Evolutionary conservation across 306 rosid genomes (phyloP), one percentile per base, ranked within the genome.

Genomic region (Vigna trinervia): DNA sequence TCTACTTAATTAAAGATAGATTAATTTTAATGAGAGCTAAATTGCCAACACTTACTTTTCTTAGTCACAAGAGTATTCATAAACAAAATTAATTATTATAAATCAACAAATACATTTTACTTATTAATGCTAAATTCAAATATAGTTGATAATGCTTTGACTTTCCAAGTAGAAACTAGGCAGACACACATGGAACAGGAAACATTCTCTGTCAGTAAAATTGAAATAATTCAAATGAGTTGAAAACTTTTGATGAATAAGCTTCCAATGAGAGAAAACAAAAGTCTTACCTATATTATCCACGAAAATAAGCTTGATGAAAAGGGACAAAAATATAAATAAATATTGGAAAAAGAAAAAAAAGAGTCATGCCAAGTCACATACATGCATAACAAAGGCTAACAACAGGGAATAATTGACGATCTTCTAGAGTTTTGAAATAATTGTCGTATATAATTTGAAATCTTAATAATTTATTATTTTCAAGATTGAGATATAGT

Each of bases 91-190:
- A 73, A 39, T 20, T 26, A 73, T 30, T 28, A 58, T 45, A 45
- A 45, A 59, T 17, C 8, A 47, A 30, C 39, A 45, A 43, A 10
- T 32, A 32, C 20, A n/a, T 3, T 46, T 5, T 47, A 75, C 50
- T 62, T 48, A 62, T 75, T 63, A 17, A 50, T 20, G 36, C 26
- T 53, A 22, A 63, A 75, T 75, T 75, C 80, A 75, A 75, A 62
- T 34, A 10, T n/a, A 74, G 47, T 74, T 74, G 70, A 75, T 48
- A 23, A 52, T 17, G 20, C 66, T 76, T 77, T 54, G 74, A 77
- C 81, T 77, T 77, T 43, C 3, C 14, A 67, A 53, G 14, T 22
- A 5, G 30, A 76, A 65, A 39, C 41, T 13, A 54, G 58, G 14
- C 65, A 77, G n/a, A 5, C 47, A 52, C 67, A 77, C 68, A 65